A percentile compares a stretch with the other conserved stretches of the same genome.
Conservation (phyloP, 2,329 filamentous ascomycete genomes). For the Diaporthe sp. region DNA sequence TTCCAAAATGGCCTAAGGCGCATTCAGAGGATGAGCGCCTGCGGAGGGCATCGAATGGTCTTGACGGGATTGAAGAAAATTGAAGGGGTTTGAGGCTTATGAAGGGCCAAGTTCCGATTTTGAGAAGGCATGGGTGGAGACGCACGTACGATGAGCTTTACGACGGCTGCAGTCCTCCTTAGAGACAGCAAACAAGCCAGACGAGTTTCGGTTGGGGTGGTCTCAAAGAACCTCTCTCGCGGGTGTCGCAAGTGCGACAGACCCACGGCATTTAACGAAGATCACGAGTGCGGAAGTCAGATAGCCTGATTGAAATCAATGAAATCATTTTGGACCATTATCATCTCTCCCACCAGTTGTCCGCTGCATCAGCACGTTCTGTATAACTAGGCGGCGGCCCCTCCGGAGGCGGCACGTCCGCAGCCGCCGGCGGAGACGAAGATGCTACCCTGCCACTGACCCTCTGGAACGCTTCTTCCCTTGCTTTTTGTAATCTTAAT, state of each 20-base stretch:
- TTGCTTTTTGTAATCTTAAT: conserved; percentile 58
- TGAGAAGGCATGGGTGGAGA: neutral
- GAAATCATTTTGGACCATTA: neutral
- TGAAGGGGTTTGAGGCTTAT: neutral
- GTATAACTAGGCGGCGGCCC: conserved; percentile 30
- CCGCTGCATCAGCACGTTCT: conserved; percentile 10
- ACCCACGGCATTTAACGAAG: neutral
- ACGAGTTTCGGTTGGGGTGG: neutral
- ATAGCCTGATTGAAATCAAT: neutral
- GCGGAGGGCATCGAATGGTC: neutral
- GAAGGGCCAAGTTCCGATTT: neutral
- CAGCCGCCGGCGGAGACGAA: neutral
- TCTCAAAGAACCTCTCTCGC: neutral
- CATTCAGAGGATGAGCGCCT: neutral
- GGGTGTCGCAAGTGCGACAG: neutral
- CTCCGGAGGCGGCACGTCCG: conserved; percentile 10
- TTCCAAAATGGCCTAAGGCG: neutral
- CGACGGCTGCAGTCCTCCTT: neutral
- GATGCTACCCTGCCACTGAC: conserved; percentile 10
- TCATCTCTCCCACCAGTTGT: conserved; percentile 27
- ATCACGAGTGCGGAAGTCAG: neutral
- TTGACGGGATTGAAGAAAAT: neutral
- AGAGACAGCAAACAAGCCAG: neutral
- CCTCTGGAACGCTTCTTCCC: conserved; percentile 59
- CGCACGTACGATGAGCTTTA: neutral